Evolutionary conservation across 352 stramenopile genomes (phyloP).

Genomic region (Pythium oligandrum): DNA sequence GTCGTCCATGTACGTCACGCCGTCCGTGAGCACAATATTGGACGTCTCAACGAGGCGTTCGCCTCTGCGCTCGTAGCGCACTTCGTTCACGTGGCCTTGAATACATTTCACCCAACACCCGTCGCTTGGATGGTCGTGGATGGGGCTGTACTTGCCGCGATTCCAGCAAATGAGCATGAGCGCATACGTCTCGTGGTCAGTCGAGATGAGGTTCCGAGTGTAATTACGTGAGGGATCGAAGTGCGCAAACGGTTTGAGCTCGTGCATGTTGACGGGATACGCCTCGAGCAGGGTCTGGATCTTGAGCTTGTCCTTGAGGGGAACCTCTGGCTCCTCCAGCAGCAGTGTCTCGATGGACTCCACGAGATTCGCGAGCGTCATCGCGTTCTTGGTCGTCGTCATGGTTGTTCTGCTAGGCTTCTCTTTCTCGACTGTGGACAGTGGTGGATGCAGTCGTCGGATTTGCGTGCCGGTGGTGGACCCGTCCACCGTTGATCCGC

Average conservation of each 20-base stretch:
- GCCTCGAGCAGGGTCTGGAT: slow-evolving; percentile 52
- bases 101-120: slow-evolving; percentile 90
- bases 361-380: slow-evolving; percentile 46
- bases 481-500: too few relatives aligned
- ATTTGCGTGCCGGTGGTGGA: too few relatives aligned
- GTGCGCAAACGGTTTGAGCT: slow-evolving; percentile 71
- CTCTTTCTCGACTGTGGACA: not conserved
- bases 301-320: slow-evolving; percentile 56
- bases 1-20: slow-evolving; percentile 90
- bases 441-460: not conserved
- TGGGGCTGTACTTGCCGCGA: slow-evolving; percentile 80
- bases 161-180: slow-evolving; percentile 95
- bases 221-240: slow-evolving; percentile 87
- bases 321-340: slow-evolving; percentile 35
- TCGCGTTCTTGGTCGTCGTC: slow-evolving; percentile 1
- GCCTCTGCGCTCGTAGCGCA: slow-evolving; percentile 68
- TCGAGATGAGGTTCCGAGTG: slow-evolving; percentile 93
- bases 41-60: slow-evolving; percentile 48
- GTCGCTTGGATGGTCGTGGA: slow-evolving; percentile 92
- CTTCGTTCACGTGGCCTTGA: slow-evolving; percentile 85
- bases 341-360: slow-evolving; percentile 49
- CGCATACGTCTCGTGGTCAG: slow-evolving; percentile 90
- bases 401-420: not conserved
- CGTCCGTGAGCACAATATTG: slow-evolving; percentile 51
- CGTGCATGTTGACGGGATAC: slow-evolving; percentile 46